Conservation (phyloP, 306 rosid genomes). For the Cyclanthera cordifolia region DNA sequence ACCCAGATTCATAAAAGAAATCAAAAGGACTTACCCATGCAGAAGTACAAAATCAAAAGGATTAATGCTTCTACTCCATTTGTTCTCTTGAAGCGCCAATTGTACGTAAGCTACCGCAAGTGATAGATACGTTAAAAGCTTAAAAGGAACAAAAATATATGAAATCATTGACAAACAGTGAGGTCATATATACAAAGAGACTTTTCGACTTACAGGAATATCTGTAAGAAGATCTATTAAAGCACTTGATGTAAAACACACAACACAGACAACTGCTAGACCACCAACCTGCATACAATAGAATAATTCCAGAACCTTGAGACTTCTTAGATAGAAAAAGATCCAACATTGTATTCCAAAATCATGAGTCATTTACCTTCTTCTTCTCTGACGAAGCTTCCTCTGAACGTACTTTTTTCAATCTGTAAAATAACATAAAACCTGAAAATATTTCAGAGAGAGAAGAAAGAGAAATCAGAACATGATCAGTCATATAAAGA, state of each 20-base stretch:
- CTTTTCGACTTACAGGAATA: constrained; percentile 41
- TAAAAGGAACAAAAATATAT: constrained; percentile 4
- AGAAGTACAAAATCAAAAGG: constrained; percentile 38
- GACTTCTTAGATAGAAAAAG: neutral
- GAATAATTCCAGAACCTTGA: neutral
- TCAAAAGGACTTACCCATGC: constrained; percentile 32
- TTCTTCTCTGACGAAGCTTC: constrained; percentile 59
- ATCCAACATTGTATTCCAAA: neutral
- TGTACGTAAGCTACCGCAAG: constrained; percentile 43
- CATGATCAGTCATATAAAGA: neutral
- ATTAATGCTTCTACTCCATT: constrained; percentile 32
- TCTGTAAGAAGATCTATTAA: constrained; percentile 45
- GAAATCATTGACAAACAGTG: neutral
- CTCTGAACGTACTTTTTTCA: constrained; percentile 52
- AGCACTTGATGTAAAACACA: constrained; percentile 52
- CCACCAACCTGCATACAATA: constrained; percentile 43
- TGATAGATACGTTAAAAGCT: constrained; percentile 17
- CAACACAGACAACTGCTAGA: constrained; percentile 41
- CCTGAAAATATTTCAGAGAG: constrained; percentile 27
- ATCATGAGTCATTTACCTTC: constrained; percentile 32
- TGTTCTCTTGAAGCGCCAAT: constrained; percentile 34
- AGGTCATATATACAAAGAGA: neutral
- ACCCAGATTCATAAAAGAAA: constrained; percentile 1
- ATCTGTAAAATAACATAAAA: constrained; percentile 33
- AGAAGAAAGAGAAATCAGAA: neutral